A percentile compares a stretch with the other conserved stretches of the same genome.
Conservation (phyloP, 192 early-diverging fungal species). For the Backusella macrospora region DNA sequence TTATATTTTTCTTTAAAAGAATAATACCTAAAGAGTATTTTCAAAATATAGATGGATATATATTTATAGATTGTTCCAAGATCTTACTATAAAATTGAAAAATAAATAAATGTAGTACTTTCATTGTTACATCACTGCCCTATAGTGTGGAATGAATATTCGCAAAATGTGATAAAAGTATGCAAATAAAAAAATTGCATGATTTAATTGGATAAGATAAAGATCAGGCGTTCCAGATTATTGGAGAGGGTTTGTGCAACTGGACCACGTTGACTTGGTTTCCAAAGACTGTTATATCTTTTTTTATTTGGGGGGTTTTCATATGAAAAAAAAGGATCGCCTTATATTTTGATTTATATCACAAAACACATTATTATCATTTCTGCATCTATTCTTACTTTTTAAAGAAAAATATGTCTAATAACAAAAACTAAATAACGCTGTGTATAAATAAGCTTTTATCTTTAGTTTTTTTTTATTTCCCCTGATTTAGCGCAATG, state of each 20-base stretch:
- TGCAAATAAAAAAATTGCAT: neutral
- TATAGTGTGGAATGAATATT: neutral
- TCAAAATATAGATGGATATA: neutral
- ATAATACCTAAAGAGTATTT: neutral
- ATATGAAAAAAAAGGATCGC: neutral
- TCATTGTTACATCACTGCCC: neutral
- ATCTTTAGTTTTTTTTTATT: neutral
- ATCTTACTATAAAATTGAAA: neutral
- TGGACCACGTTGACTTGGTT: neutral
- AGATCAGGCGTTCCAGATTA: neutral
- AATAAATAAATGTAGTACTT: neutral
- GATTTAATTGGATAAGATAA: neutral
- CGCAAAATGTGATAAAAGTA: neutral
- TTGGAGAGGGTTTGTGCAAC: neutral
- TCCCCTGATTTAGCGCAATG: neutral
- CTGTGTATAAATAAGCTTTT: neutral
- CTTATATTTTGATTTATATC: neutral
- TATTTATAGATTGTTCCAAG: neutral
- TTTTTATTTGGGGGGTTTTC: neutral
- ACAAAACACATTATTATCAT: neutral
- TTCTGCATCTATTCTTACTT: neutral
- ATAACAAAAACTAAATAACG: neutral
- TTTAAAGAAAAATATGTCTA: neutral
- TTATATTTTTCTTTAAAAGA: neutral
- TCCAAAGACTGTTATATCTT: neutral